Evolutionary conservation across 352 stramenopile species (phyloP).

Genomic region (Elongisporangium prolatum): DNA sequence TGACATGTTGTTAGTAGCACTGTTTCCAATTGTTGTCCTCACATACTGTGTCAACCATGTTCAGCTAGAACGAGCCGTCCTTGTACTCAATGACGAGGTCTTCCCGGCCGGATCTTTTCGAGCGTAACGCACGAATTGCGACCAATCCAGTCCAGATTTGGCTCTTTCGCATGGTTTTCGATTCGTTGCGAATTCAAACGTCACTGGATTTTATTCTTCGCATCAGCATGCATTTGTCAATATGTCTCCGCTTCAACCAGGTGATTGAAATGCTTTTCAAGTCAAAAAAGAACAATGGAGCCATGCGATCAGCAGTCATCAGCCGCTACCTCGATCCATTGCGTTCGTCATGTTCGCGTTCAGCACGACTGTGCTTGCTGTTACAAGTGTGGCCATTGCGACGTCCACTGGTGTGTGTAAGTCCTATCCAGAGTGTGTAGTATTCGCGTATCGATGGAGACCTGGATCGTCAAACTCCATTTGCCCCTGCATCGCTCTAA

Average conservation of each 20-base stretch:
- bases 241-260: slow-evolving; percentile 19
- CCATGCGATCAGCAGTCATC: not conserved
- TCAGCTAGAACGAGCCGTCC: slow-evolving; percentile 16
- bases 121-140: slow-evolving; percentile 13
- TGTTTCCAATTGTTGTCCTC: slow-evolving; percentile 15
- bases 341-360: slow-evolving; percentile 1
- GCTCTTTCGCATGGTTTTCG: slow-evolving; percentile 16
- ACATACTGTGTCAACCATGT: slow-evolving; percentile 16
- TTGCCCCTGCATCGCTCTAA: slow-evolving; percentile 21
- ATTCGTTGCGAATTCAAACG: slow-evolving; percentile 17
- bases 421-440: slow-evolving; percentile 6
- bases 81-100: slow-evolving; percentile 11
- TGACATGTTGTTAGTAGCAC: slow-evolving; percentile 20
- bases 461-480: slow-evolving; percentile 4
- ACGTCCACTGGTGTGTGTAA: slow-evolving; percentile 2
- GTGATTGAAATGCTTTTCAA: slow-evolving; percentile 11
- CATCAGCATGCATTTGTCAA: slow-evolving; percentile 22
- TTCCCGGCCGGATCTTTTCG: slow-evolving; percentile 11
- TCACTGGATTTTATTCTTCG: slow-evolving; percentile 12
- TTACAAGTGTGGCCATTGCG: slow-evolving; percentile 2
- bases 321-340: not conserved
- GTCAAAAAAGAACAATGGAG: slow-evolving; percentile 3
- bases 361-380: slow-evolving; percentile 2
- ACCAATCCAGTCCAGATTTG: slow-evolving; percentile 13
- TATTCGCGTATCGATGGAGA: slow-evolving; percentile 8